Conservation (phyloP, 345 rosid species). For the Eucalyptus cladocalyx region DNA sequence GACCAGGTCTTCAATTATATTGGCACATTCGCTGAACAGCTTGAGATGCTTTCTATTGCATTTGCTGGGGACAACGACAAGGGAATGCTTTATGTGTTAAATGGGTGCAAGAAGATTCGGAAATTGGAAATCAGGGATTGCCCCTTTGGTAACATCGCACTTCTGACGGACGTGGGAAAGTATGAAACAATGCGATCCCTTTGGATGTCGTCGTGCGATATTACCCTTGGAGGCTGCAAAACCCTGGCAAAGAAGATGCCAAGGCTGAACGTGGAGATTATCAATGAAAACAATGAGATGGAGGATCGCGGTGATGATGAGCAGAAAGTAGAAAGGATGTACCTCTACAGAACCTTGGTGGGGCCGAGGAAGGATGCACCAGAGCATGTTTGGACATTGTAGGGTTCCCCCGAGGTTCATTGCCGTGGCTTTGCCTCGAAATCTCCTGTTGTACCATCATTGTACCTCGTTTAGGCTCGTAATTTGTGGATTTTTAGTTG, state of each 20-base stretch:
- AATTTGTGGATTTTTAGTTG: background rate
- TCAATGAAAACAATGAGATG: constrained; percentile 41
- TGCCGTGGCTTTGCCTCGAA: background rate
- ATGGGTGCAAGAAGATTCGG: constrained; percentile 81
- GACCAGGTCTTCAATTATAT: constrained; percentile 82
- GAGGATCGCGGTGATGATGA: constrained; percentile 17
- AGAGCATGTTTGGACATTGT: constrained; percentile 50
- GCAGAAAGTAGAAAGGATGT: constrained; percentile 67
- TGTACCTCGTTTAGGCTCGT: background rate
- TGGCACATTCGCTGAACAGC: constrained; percentile 71
- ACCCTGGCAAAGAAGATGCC: constrained; percentile 60
- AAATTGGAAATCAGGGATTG: constrained; percentile 87
- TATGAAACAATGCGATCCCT: constrained; percentile 99
- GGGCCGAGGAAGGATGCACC: constrained; percentile 85
- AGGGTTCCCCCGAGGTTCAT: constrained; percentile 1
- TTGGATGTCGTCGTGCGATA: constrained; percentile 99
- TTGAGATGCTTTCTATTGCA: constrained; percentile 94
- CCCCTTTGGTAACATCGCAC: constrained; percentile 84
- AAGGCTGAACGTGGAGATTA: constrained; percentile 77
- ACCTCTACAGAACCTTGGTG: constrained; percentile 66
- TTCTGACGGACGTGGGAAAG: constrained; percentile 71
- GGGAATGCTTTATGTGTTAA: constrained; percentile 77
- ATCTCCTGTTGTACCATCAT: background rate
- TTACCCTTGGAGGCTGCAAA: constrained; percentile 89
- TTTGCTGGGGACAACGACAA: constrained; percentile 85